phyloP scores from a whole-genome alignment of 2,329 filamentous ascomycete genomes.

The Arthrobotrys sphaeroides region DNA sequence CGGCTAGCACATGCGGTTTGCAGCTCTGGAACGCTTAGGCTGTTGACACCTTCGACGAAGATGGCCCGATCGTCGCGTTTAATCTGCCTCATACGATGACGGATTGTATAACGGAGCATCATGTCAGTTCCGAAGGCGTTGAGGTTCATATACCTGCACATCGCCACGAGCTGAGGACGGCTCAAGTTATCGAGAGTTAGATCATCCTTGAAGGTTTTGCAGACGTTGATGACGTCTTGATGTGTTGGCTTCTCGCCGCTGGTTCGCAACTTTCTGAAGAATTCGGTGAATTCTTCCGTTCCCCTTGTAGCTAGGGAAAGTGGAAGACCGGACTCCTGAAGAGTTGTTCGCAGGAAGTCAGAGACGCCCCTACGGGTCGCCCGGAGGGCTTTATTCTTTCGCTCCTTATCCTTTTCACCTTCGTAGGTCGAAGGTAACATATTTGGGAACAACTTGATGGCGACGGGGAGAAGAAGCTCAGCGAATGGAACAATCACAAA shows the following conservation, averaged over 20 bases:
- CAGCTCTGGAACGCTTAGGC: constrained; percentile 89
- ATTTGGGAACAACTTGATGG: constrained; percentile 94
- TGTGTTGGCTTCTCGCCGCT: constrained; percentile 89
- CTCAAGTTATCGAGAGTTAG: constrained; percentile 96
- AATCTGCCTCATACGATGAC: constrained; percentile 98
- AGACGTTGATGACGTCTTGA: constrained; percentile 96
- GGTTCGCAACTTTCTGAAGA: constrained; percentile 88
- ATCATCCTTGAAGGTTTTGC: constrained; percentile 98
- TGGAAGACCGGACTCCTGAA: constrained; percentile 92
- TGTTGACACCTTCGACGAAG: constrained; percentile 90
- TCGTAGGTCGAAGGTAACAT: constrained; percentile 97
- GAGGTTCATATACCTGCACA: constrained; percentile 98
- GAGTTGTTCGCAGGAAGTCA: constrained; percentile 83
- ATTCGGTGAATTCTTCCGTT: constrained; percentile 92
- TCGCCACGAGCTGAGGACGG: constrained; percentile 91
- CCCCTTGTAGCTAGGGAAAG: constrained; percentile 84
- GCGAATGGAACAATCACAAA: constrained; percentile 97
- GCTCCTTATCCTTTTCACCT: constrained; percentile 86
- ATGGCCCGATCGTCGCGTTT: constrained; percentile 97
- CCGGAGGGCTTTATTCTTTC: constrained; percentile 82
- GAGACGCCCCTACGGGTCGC: constrained; percentile 93
- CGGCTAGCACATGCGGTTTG: constrained; percentile 91
- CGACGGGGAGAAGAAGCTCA: constrained; percentile 88
- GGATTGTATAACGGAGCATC: constrained; percentile 96
- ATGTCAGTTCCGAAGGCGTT: constrained; percentile 97